Base-by-base conservation (phyloP, 352 stramenopile species). In the Phytopythium ostracodes region DNA sequence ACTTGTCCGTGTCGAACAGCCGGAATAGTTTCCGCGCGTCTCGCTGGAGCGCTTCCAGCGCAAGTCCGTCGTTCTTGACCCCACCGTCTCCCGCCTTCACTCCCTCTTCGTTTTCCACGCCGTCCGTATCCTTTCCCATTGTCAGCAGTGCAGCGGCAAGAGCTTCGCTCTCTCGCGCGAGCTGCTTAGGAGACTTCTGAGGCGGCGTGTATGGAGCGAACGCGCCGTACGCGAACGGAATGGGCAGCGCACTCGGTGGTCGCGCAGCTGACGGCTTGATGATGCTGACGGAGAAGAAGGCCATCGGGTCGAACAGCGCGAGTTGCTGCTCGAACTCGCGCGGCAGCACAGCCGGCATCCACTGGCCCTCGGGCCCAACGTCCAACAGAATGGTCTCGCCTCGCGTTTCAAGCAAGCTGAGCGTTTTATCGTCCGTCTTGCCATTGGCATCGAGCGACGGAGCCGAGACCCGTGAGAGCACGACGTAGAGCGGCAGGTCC, bases 1-100 rank as follows among this genome's bases (percentile, higher is more conserved):
- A 92, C 43, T 76, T 77, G 63, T 92, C 83, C 29, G 85, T 67
- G 42, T 92, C 83, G 56, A 92, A 92, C 56, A 92, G 76, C 14
- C 65, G 67, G 53, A 92, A 92, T 18, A 92, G 64, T 35, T 90
- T 72, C 0, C 72, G 71, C 9, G 80, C 83, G 56, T 77, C 84
- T 18, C 67, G 68, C 53, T 87, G 75, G 11, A 92, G 66, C 12
- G 56, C 68, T 36, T 87, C 74, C 24, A 83, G 63, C 24, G 68
- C 75, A n/a, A 87, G 52, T 10, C 67, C 56, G 2, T 70, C 68
- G 9, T 17, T 36, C 17, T 54, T 36, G 15, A 6, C 11, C 1
- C 8, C 10, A 7, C n/a, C 27, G 8, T 24, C 27, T 38, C 25
- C 8, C 36, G 27, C 15, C 12, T 31, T 15, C 7, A 6, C 14